These are phyloP conservation scores for Ceraceosorus bombacis DNA, from an alignment of 1,284 basidiomycete species.

Conservation along the genomic window DNA sequence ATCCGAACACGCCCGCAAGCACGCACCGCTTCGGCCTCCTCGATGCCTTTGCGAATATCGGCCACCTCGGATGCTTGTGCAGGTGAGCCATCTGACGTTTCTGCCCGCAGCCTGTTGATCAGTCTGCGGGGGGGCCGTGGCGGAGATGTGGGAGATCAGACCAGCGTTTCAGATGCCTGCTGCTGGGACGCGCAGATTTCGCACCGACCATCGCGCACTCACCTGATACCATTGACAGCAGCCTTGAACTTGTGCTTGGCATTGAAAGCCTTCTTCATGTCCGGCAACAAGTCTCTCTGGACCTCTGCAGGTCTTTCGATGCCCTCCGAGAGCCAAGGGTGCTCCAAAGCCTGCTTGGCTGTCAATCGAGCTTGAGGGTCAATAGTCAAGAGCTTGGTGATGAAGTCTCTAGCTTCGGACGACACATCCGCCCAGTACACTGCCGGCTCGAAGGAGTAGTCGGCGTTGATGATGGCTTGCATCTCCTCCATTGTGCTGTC, in stretches of 20 bases:
- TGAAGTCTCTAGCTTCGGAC: conserved; percentile 70
- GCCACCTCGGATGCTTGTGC: conserved; percentile 10
- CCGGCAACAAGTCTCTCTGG: conserved; percentile 43
- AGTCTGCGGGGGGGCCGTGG: conserved; percentile 6
- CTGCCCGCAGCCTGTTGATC: conserved; percentile 17
- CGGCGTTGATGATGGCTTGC: conserved; percentile 57
- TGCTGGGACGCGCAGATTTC: neutral
- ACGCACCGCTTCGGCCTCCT: conserved; percentile 10
- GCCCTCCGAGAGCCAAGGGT: conserved; percentile 48
- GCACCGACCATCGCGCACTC: neutral
- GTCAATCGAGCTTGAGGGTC: conserved; percentile 68
- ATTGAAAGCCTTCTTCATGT: conserved; percentile 47
- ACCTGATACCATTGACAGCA: conserved; percentile 44
- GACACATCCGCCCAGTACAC: conserved; percentile 88
- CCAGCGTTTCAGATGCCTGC: no score
- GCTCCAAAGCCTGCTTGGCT: conserved; percentile 63
- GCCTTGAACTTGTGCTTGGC: conserved; percentile 44
- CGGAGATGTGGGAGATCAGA: no score
- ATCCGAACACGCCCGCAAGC: neutral
- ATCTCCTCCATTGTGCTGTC: conserved; percentile 46
- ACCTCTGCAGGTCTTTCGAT: conserved; percentile 13
- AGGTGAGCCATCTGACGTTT: conserved; percentile 12
- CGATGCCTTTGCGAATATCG: conserved; percentile 11
- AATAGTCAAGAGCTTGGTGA: conserved; percentile 64
- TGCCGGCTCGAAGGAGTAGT: conserved; percentile 67